These are phyloP conservation scores for Santalum album DNA, from an alignment of 164 flowering plant species.

Conservation along the genomic window DNA sequence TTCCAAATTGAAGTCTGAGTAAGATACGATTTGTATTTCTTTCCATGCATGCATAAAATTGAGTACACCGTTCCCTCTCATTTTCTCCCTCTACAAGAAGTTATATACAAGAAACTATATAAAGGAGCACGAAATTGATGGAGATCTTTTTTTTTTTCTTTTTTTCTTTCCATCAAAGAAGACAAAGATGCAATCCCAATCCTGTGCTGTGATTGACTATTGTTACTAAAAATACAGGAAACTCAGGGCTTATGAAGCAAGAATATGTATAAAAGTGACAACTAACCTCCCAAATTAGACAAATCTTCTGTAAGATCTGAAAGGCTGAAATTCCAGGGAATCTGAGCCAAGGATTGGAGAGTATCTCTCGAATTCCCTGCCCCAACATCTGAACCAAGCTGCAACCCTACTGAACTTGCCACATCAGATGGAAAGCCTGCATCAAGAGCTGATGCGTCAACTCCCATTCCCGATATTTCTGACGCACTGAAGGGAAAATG, in stretches of 20 bases:
- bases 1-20: neutral
- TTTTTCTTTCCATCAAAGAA: no score
- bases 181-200: no score
- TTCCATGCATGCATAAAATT: no score
- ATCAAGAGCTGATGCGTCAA: conserved; percentile 78
- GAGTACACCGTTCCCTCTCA: no score
- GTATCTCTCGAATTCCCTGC: conserved; percentile 64
- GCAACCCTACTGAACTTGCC: conserved; percentile 64
- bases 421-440: conserved; percentile 82
- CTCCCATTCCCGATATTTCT: conserved; percentile 84
- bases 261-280: neutral
- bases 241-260: conserved; percentile 8
- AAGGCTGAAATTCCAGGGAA: conserved; percentile 91
- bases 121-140: no score
- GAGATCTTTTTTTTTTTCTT: no score
- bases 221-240: no score
- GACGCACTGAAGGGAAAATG: conserved; percentile 87
- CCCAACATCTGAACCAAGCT: conserved; percentile 70
- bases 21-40: no score
- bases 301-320: conserved; percentile 91
- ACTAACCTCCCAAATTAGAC: conserved; percentile 79
- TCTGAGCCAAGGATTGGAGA: conserved; percentile 71
- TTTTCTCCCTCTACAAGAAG: no score
- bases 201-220: no score
- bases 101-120: no score